These are phyloP conservation scores for Leucosporidium creatinivorum DNA, from an alignment of 768 basidiomycete genomes.

Conservation along the genomic window DNA sequence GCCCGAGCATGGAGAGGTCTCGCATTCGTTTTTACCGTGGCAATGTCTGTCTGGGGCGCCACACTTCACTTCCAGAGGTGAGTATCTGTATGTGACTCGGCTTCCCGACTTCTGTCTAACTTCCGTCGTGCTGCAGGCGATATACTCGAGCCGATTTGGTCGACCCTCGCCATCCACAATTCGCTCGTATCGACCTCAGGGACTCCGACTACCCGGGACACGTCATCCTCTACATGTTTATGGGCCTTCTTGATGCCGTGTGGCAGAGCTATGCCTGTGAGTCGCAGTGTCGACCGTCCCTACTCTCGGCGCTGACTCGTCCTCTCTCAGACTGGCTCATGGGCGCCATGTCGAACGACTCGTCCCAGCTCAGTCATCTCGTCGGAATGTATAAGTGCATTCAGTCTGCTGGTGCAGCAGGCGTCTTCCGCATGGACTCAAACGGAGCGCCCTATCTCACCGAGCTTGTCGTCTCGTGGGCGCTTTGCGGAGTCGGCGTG, in stretches of 20 bases:
- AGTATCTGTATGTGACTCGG: too few relatives aligned
- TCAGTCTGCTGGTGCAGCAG: conserved; percentile 35
- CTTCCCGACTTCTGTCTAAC: too few relatives aligned
- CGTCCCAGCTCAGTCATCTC: conserved; percentile 69
- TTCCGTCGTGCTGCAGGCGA: conserved; percentile 39
- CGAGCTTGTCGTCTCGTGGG: conserved; percentile 19
- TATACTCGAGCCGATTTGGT: conserved; percentile 56
- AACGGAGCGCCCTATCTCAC: conserved; percentile 4
- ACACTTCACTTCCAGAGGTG: conserved; percentile 65
- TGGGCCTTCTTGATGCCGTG: conserved; percentile 68
- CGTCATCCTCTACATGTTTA: conserved; percentile 51
- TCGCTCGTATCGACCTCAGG: conserved; percentile 54
- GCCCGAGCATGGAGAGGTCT: conserved; percentile 11
- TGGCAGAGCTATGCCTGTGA: conserved; percentile 55
- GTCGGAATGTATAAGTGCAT: conserved; percentile 52
- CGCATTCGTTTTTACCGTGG: conserved; percentile 51
- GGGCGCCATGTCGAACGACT: conserved; percentile 77
- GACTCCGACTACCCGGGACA: conserved; percentile 53
- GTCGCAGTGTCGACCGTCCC: neutral
- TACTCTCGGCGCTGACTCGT: too few relatives aligned
- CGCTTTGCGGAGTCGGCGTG: conserved; percentile 8
- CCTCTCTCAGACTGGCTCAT: conserved; percentile 10
- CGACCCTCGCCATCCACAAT: conserved; percentile 28
- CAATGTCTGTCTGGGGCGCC: conserved; percentile 60
- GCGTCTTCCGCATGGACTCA: conserved; percentile 27